Percentiles rank a stretch among this genome's conserved stretches.
Conservation (phyloP, 2,329 filamentous ascomycete genomes). For the Torrubiella hemipterigena region DNA sequence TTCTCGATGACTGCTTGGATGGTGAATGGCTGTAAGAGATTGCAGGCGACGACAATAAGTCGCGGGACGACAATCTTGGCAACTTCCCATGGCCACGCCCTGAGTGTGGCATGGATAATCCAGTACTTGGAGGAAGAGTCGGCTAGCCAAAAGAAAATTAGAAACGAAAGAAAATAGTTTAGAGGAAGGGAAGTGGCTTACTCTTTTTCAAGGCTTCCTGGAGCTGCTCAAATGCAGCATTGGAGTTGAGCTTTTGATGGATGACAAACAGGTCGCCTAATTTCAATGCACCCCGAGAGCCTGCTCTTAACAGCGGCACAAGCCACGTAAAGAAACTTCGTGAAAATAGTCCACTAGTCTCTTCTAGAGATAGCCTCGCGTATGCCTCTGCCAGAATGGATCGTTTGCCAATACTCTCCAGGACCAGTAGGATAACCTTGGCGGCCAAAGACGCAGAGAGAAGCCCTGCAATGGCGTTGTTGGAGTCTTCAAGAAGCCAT, state of each 20-base stretch:
- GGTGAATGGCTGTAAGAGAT: conserved; percentile 15
- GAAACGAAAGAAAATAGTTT: no score
- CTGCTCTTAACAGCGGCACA: conserved; percentile 28
- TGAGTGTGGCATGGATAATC: no score
- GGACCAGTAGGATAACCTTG: conserved; percentile 27
- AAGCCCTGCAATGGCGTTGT: conserved; percentile 22
- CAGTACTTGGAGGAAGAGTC: conserved; percentile 10
- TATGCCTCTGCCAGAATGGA: conserved; percentile 23
- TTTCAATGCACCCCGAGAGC: conserved; percentile 15
- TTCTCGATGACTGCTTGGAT: conserved; percentile 10
- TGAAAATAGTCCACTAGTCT: conserved; percentile 35
- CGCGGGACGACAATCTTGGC: not conserved
- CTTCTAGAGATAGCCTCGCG: conserved; percentile 28
- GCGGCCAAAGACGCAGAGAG: conserved; percentile 26
- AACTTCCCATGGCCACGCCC: no score
- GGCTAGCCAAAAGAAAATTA: conserved; percentile 6
- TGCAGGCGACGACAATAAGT: conserved; percentile 8
- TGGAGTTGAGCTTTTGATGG: conserved; percentile 9
- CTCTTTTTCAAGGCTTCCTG: not conserved
- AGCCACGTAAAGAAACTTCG: conserved; percentile 40
- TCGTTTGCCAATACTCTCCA: conserved; percentile 32
- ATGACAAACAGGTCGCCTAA: conserved; percentile 21
- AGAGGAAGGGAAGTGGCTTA: no score
- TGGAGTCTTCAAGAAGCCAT: conserved; percentile 21
- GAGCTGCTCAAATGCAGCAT: conserved; percentile 5